Evolutionary conservation across 495 filamentous ascomycete species (phyloP), one percentile per base, ranked within the genome.

Genomic region (Articulospora tetracladia): DNA sequence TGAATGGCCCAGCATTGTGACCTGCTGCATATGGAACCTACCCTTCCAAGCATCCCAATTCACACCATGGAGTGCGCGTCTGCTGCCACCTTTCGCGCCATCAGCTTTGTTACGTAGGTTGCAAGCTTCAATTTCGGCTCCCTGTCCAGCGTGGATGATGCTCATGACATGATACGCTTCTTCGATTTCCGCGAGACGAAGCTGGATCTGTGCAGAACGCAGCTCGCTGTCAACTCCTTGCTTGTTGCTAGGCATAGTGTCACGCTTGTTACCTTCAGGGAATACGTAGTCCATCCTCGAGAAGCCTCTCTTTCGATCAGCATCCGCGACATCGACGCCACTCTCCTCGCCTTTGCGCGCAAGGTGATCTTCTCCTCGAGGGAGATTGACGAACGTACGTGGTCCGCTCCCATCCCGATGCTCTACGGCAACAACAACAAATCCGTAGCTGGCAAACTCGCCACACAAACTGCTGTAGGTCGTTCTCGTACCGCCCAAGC

Each of bases 321-420:
- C 81, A 4, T 77, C 69, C 0, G 74, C 58, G 34, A 65, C 68
- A n/a, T 68, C 68, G 20, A 52, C 27, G 17, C 28, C 25, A 20
- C 34, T 53, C 12, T 52, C 26, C 11, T n/a, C n/a, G 15, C 39
- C 23, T 66, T 68, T 56, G 55, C 68, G 1, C 66, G 70, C 57
- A 66, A 51, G 44, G 53, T 74, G 66, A 62, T 68, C 65, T 0
- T 67, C 66, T 7, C 73, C 72, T n/a, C 56, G 39, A 4, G 63
- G 59, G 6, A 59, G 68, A 15, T 78, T 77, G 46, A 93, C 69
- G 53, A 83, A 79, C 0, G 84, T 79, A 27, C 89, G 75, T 0
- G 87, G 83, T 4, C 83, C 80, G 64, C 82, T 89, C 32, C 87
- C 86, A 63, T 92, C 89, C 15, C 90, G 74, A 66, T 92, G 89